Evolutionary conservation across 768 basidiomycete genomes (phyloP).

Genomic region (Sporobolomyces pararoseus): DNA sequence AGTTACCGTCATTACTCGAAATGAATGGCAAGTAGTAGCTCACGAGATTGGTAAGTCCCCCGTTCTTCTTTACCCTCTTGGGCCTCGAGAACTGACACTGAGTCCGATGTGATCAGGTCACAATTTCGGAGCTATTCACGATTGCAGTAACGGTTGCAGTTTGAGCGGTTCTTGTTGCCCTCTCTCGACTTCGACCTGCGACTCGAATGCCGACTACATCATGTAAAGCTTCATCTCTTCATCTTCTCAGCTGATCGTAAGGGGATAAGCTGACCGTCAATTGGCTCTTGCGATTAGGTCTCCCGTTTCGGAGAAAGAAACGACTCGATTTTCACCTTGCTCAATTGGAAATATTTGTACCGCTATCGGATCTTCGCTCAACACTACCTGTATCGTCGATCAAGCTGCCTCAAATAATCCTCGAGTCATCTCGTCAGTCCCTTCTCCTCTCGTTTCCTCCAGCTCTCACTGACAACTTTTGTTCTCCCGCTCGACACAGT

Average conservation of each 20-base stretch:
- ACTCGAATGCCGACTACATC: constrained; percentile 66
- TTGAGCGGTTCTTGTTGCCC: constrained; percentile 65
- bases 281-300: too few species aligned
- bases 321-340: constrained; percentile 69
- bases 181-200: constrained; percentile 58
- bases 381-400: constrained; percentile 66
- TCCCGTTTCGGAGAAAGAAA: constrained; percentile 54
- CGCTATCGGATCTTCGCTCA: constrained; percentile 50
- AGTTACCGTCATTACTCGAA: constrained; percentile 69
- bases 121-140: constrained; percentile 77
- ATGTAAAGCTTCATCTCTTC: constrained; percentile 56
- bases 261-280: too few species aligned
- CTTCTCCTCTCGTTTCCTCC: constrained; percentile 40
- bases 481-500: neutral
- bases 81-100: neutral
- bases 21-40: constrained; percentile 77
- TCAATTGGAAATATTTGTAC: constrained; percentile 78
- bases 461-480: neutral
- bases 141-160: constrained; percentile 68
- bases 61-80: neutral
- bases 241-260: too few species aligned
- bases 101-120: constrained; percentile 49
- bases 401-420: constrained; percentile 52
- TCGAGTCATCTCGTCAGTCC: constrained; percentile 28
- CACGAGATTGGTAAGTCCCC: constrained; percentile 63